Evolutionary conservation across 805 yeast species (phyloP).

Genomic region (Grigorovia humatica): DNA sequence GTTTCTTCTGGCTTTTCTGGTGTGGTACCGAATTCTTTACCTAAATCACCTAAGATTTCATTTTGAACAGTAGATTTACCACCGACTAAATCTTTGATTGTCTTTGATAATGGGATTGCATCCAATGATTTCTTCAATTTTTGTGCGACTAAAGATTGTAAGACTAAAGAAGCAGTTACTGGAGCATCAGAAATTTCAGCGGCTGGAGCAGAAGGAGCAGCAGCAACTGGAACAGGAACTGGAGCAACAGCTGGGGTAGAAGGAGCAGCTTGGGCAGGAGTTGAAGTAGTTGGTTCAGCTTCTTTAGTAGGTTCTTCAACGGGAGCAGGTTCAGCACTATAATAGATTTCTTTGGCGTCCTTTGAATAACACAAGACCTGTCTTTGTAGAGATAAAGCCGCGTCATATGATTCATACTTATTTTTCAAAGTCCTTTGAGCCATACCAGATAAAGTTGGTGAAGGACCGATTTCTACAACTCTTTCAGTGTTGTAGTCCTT

Average conservation of each 20-base stretch:
- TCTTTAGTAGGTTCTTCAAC: conserved; percentile 27
- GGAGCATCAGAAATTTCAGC: conserved; percentile 85
- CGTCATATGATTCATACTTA: conserved; percentile 90
- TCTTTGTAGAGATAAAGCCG: conserved; percentile 78
- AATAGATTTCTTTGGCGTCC: conserved; percentile 93
- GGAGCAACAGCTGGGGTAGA: conserved; percentile 34
- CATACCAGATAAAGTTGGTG: conserved; percentile 98
- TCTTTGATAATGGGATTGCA: conserved; percentile 77
- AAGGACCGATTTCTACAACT: conserved; percentile 97
- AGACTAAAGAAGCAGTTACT: conserved; percentile 67
- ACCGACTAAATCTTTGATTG: conserved; percentile 93
- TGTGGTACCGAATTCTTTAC: conserved; percentile 94
- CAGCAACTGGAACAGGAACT: conserved; percentile 40
- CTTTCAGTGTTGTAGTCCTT: conserved; percentile 92
- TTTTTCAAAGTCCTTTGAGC: conserved; percentile 94
- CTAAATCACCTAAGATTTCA: conserved; percentile 96
- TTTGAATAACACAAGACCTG: conserved; percentile 92
- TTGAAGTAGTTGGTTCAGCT: conserved; percentile 22
- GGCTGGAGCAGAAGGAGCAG: conserved; percentile 69
- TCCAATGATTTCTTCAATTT: conserved; percentile 87
- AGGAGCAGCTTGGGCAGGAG: conserved; percentile 14
- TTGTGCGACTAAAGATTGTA: conserved; percentile 89
- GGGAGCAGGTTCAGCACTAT: conserved; percentile 67
- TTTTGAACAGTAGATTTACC: conserved; percentile 98
- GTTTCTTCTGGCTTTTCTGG: conserved; percentile 99